These are phyloP conservation scores for Aspergillus viridinutans DNA, from an alignment of 2,329 filamentous ascomycete species.

Conservation along the genomic window DNA sequence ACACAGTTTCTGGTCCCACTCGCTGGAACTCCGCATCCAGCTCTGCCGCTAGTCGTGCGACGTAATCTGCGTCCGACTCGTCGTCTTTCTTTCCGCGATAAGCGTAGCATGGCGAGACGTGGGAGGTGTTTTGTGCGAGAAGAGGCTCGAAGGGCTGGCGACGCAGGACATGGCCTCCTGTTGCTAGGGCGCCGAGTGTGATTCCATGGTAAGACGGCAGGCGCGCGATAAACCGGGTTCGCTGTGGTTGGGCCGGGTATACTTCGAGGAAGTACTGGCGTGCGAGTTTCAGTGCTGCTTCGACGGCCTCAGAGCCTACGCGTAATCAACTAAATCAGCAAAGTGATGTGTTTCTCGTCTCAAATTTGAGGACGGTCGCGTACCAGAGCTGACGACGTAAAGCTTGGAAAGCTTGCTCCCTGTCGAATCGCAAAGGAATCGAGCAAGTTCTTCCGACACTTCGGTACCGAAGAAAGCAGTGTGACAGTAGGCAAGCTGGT, in stretches of 20 bases:
- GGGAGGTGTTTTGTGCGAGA: slow-evolving; percentile 53
- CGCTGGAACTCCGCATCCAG: slow-evolving; percentile 63
- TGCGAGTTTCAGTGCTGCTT: slow-evolving; percentile 64
- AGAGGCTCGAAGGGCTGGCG: slow-evolving; percentile 60
- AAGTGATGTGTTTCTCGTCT: too few species aligned
- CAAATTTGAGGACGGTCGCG: background rate
- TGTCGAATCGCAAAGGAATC: slow-evolving; percentile 49
- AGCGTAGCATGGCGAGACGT: slow-evolving; percentile 63
- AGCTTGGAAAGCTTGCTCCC: slow-evolving; percentile 50
- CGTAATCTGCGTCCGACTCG: slow-evolving; percentile 58
- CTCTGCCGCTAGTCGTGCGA: slow-evolving; percentile 57
- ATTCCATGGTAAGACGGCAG: slow-evolving; percentile 66
- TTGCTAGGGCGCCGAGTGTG: slow-evolving; percentile 62
- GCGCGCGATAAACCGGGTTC: slow-evolving; percentile 61
- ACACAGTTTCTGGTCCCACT: slow-evolving; percentile 62
- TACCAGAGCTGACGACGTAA: slow-evolving; percentile 58
- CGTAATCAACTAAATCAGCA: background rate
- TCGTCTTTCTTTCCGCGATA: slow-evolving; percentile 54
- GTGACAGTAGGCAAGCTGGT: slow-evolving; percentile 56
- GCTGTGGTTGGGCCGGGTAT: slow-evolving; percentile 46
- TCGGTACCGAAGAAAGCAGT: slow-evolving; percentile 56
- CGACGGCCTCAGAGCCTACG: slow-evolving; percentile 63
- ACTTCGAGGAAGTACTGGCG: slow-evolving; percentile 64
- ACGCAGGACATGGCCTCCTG: slow-evolving; percentile 60
- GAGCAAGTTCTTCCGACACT: slow-evolving; percentile 51